Base-by-base conservation (phyloP, 2,329 filamentous ascomycete species). In the Fusarium globosum region DNA sequence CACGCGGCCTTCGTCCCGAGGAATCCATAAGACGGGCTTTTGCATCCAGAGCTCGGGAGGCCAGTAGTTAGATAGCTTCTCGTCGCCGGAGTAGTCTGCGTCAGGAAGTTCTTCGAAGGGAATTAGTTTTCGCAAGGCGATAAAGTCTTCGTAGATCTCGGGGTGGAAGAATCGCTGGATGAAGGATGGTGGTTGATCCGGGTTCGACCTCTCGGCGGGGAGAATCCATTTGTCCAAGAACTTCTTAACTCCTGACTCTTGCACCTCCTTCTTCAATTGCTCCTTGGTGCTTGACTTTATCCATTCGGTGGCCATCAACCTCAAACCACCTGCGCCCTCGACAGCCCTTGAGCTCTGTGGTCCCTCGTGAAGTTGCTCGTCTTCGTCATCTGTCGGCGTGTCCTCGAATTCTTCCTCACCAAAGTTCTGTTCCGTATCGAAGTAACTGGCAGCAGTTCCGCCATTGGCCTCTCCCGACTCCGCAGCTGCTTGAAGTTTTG, bases 11-110 rank as follows among this genome's bases (percentile, higher is more conserved):
- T 87, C 83, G 77, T 97, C 95, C 65, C 89, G 86, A 0, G 95
- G 94, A 61, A 97, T 93, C 95, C 95, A 97, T n/a, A 97, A 85
- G 36, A 94, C 83, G 4, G 93, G 93, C 82, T 75, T 86, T 74
- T 69, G 89, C 86, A 30, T 82, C 88, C 79, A 96, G 87, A 83
- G 74, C 59, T 84, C 82, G 0, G 92, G 88, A 0, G 94, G 94
- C 71, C 95, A 91, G 81, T 89, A 95, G 56, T 93, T 87, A 16
- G 86, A 85, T 79, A 92, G 89, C 4, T 89, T 84, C 57, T 91
- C 86, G 0, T 87, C 85, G 1, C 89, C 79, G 2, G 87, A 79
- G 61, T 90, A 87, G 14, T 88, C 83, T 2, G 83, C 76, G 33
- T 84, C 80, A 7, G 80, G 75, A 8, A 84, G 73, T 10, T 84